These are phyloP conservation scores for Anacardium occidentale DNA, from an alignment of 345 rosid genomes.

Conservation along the genomic window DNA sequence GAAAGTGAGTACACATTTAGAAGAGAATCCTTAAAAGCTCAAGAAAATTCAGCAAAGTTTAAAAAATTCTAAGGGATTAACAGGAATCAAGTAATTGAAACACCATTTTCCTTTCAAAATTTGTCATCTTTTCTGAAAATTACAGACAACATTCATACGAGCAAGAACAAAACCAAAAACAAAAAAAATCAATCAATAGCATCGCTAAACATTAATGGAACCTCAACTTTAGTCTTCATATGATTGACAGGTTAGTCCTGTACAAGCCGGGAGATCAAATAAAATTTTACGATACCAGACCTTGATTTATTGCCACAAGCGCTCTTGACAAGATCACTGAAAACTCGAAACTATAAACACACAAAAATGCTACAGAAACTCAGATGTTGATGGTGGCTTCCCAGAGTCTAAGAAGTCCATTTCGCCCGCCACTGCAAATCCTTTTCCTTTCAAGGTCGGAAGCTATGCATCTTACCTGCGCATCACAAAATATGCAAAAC, in stretches of 20 bases:
- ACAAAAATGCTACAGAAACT: slow-evolving; percentile 10
- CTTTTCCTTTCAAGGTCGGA: slow-evolving; percentile 98
- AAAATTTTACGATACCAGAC: neutral
- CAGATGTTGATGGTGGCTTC: slow-evolving; percentile 97
- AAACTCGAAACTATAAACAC: neutral
- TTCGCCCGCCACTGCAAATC: slow-evolving; percentile 97
- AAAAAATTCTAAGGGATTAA: too few relatives aligned
- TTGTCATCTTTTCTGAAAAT: neutral
- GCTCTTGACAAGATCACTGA: neutral
- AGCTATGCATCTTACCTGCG: slow-evolving; percentile 90
- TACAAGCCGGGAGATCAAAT: neutral
- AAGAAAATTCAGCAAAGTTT: too few relatives aligned
- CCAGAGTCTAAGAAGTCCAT: slow-evolving; percentile 94
- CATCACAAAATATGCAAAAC: slow-evolving; percentile 4
- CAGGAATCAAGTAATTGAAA: neutral
- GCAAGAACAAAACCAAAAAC: too few relatives aligned
- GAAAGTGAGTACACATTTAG: too few relatives aligned
- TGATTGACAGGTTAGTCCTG: neutral
- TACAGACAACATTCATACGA: neutral
- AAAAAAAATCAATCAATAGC: neutral
- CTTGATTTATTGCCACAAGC: neutral
- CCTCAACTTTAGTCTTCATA: neutral
- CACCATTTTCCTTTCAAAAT: neutral
- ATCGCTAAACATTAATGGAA: neutral
- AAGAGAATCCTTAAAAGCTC: too few relatives aligned